A percentile compares a stretch with the other conserved stretches of the same genome.
phyloP scores from a whole-genome alignment of 352 stramenopile species.

The Pythium plurisporium region DNA sequence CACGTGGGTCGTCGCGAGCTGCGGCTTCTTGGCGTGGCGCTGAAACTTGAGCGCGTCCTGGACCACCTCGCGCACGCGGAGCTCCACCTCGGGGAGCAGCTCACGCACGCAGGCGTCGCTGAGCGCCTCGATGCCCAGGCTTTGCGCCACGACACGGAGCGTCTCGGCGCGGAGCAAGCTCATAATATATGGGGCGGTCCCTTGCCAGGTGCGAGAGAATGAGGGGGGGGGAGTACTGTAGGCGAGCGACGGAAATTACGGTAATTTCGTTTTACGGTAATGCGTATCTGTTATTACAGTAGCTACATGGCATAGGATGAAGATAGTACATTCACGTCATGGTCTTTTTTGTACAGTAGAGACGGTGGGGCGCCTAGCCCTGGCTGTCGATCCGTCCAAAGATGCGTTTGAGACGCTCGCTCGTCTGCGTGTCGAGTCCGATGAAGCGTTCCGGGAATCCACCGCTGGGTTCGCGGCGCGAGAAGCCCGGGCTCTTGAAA shows the following conservation, averaged over 20 bases:
- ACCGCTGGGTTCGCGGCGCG: conserved; percentile 39
- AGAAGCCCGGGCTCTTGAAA: conserved; percentile 67
- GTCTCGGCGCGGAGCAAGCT: conserved; percentile 67
- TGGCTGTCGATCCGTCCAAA: conserved; percentile 57
- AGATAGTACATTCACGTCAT: no score
- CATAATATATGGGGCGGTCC: conserved; percentile 42
- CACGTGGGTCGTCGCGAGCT: conserved; percentile 59
- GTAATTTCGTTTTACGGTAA: neutral
- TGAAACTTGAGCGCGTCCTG: conserved; percentile 87
- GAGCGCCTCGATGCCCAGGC: conserved; percentile 66
- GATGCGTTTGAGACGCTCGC: conserved; percentile 70
- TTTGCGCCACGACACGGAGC: conserved; percentile 71
- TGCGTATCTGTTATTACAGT: no score
- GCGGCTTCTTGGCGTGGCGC: conserved; percentile 52
- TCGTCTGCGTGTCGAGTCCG: conserved; percentile 69
- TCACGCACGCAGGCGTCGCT: conserved; percentile 57
- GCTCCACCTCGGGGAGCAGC: conserved; percentile 72
- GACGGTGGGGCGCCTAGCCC: neutral
- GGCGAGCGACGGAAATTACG: neutral
- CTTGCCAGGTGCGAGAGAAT: neutral
- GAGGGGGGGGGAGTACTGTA: neutral
- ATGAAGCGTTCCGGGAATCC: conserved; percentile 74
- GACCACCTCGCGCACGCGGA: conserved; percentile 76
- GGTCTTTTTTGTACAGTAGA: neutral
- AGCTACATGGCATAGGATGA: no score